Evolutionary conservation across 1,284 basidiomycete genomes (phyloP).

Genomic region (Neolentinus lepideus): DNA sequence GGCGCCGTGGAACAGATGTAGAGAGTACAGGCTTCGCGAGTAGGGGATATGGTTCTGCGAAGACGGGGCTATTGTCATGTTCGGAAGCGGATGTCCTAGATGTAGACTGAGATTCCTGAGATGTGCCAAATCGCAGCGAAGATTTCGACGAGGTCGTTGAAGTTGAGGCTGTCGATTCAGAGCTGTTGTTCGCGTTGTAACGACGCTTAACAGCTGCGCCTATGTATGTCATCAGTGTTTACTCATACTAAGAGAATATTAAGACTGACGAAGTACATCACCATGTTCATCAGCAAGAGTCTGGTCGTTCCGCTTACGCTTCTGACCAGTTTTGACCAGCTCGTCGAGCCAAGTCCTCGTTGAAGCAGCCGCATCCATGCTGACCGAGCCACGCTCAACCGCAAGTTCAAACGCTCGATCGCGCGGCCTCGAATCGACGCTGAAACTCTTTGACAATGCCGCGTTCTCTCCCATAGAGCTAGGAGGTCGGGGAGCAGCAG

Average conservation of each 20-base stretch:
- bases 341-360: not conserved
- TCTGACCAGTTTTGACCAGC: not conserved
- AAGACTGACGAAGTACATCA: not conserved
- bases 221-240: not conserved
- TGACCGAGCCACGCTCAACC: not conserved
- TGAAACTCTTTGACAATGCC: not conserved
- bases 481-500: not conserved
- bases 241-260: not conserved
- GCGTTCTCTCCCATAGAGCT: not conserved
- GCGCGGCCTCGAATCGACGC: not conserved
- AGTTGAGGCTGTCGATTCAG: not conserved
- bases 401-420: not conserved
- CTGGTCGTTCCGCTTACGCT: not conserved
- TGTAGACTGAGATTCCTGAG: not conserved
- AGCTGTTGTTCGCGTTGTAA: not conserved
- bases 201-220: not conserved
- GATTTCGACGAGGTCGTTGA: too few relatives aligned
- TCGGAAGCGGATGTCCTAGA: not conserved
- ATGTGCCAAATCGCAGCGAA: too few relatives aligned
- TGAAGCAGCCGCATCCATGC: not conserved
- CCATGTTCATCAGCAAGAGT: not conserved
- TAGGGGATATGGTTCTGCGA: not conserved
- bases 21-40: constrained; percentile 5
- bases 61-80: not conserved
- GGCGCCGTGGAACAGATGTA: constrained; percentile 11